Evolutionary conservation across 2,329 filamentous ascomycete species (phyloP).

Genomic region (Aureobasidium lini): DNA sequence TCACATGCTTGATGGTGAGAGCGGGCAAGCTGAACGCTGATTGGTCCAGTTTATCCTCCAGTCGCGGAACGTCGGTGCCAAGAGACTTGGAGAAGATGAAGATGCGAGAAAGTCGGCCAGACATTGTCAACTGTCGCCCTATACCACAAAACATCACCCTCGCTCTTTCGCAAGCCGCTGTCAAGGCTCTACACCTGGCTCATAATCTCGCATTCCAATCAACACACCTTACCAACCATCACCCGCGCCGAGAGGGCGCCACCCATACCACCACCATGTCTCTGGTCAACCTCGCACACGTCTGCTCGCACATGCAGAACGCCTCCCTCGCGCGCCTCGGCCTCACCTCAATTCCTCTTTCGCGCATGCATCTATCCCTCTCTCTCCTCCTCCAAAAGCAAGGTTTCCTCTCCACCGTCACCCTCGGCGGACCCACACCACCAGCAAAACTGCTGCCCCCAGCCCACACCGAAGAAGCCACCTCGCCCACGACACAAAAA

Average conservation of each 20-base stretch:
- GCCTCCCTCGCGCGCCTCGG: conserved; percentile 75
- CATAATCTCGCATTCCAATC: no score
- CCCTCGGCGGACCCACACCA: conserved; percentile 59
- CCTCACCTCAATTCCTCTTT: conserved; percentile 73
- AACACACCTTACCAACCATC: background rate
- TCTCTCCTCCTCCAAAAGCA: conserved; percentile 71
- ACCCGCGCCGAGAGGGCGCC: conserved; percentile 13
- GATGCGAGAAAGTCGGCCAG: background rate
- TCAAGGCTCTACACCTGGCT: background rate
- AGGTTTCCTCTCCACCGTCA: conserved; percentile 74
- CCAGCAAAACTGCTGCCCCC: conserved; percentile 22
- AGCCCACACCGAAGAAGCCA: conserved; percentile 12
- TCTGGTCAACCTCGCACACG: conserved; percentile 65
- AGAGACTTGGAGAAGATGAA: background rate
- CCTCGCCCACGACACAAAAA: conserved; percentile 1
- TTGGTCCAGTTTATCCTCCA: background rate
- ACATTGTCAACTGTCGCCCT: background rate
- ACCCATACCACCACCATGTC: conserved; percentile 47
- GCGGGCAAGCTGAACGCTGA: background rate
- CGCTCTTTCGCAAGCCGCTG: background rate
- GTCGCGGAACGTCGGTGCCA: background rate
- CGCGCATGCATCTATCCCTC: conserved; percentile 70
- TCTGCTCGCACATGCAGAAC: conserved; percentile 89
- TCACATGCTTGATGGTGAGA: background rate
- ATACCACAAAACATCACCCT: background rate